These are phyloP conservation scores for Porogramme epimiltina DNA, from an alignment of 1,284 basidiomycete species.

Conservation along the genomic window DNA sequence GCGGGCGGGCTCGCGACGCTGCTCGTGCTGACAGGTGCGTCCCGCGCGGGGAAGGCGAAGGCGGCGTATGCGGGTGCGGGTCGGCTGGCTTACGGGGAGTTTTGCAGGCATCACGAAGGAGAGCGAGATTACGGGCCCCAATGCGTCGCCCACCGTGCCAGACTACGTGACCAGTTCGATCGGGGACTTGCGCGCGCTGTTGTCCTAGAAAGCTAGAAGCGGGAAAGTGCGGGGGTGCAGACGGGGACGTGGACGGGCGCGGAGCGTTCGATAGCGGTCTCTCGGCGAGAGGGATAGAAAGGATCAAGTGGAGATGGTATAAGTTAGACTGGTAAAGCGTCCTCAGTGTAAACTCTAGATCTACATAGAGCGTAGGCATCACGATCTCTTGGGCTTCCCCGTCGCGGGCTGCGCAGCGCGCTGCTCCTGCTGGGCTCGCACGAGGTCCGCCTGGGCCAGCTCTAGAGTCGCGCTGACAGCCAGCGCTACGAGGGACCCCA, in stretches of 20 bases:
- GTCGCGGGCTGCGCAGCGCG: background rate
- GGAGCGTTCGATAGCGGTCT: too few relatives aligned
- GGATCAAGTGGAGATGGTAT: background rate
- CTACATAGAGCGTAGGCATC: background rate
- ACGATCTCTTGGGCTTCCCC: constrained; percentile 11
- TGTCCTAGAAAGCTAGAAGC: constrained; percentile 12
- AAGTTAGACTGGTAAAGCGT: constrained; percentile 3
- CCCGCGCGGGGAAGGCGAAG: background rate
- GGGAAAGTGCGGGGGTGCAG: too few relatives aligned
- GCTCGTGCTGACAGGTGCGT: constrained; percentile 88
- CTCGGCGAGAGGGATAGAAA: background rate
- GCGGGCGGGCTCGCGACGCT: constrained; percentile 85
- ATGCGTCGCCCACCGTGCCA: constrained; percentile 72
- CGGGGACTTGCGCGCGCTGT: constrained; percentile 62
- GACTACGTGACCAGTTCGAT: constrained; percentile 80
- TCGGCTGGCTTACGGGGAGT: background rate
- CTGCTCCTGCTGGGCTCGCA: constrained; percentile 3
- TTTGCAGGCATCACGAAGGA: constrained; percentile 70
- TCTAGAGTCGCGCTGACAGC: constrained; percentile 46
- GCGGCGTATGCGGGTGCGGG: background rate
- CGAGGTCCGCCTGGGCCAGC: constrained; percentile 40
- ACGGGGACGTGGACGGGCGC: too few relatives aligned
- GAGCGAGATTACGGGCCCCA: constrained; percentile 72
- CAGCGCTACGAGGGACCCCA: constrained; percentile 62
- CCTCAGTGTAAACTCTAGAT: constrained; percentile 5